phyloP scores from a whole-genome alignment of 306 rosid species.

The Prunus mongolica region DNA sequence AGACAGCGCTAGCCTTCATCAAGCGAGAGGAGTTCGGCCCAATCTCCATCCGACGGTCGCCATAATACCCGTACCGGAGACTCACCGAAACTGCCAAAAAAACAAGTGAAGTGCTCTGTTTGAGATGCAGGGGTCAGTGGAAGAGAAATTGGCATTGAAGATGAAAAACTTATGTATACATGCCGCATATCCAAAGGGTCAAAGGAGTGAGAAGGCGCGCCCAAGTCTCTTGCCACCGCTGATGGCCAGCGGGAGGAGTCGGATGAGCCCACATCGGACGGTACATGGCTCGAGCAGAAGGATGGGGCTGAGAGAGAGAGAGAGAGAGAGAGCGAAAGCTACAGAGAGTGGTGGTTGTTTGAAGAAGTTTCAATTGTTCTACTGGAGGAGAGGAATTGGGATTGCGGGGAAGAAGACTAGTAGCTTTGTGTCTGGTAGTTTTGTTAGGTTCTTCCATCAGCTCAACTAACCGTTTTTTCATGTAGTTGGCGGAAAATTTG shows the following conservation, averaged over 20 bases:
- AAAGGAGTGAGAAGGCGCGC: slow-evolving; percentile 38
- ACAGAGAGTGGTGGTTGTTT: neutral
- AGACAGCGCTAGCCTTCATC: slow-evolving; percentile 44
- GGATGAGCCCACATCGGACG: slow-evolving; percentile 17
- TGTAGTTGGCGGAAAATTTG: slow-evolving; percentile 27
- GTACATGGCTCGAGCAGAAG: slow-evolving; percentile 16
- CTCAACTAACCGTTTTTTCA: slow-evolving; percentile 34
- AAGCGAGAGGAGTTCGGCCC: slow-evolving; percentile 75
- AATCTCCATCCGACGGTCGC: slow-evolving; percentile 48
- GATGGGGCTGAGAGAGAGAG: neutral
- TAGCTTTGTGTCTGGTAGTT: slow-evolving; percentile 20
- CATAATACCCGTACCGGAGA: slow-evolving; percentile 55
- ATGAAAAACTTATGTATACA: slow-evolving; percentile 44
- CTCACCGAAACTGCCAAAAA: slow-evolving; percentile 50
- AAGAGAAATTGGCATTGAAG: slow-evolving; percentile 2
- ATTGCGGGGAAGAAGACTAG: slow-evolving; percentile 24
- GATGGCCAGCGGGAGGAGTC: slow-evolving; percentile 11
- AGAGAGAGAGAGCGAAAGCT: neutral
- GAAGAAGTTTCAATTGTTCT: neutral
- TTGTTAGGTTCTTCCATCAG: neutral
- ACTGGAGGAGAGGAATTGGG: neutral
- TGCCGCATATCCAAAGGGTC: slow-evolving; percentile 76
- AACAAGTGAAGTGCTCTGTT: neutral
- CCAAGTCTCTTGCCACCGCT: slow-evolving; percentile 34
- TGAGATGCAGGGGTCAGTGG: slow-evolving; percentile 23